Evolutionary conservation across 1,284 basidiomycete genomes (phyloP).

Genomic region (Ganoderma lucidum): DNA sequence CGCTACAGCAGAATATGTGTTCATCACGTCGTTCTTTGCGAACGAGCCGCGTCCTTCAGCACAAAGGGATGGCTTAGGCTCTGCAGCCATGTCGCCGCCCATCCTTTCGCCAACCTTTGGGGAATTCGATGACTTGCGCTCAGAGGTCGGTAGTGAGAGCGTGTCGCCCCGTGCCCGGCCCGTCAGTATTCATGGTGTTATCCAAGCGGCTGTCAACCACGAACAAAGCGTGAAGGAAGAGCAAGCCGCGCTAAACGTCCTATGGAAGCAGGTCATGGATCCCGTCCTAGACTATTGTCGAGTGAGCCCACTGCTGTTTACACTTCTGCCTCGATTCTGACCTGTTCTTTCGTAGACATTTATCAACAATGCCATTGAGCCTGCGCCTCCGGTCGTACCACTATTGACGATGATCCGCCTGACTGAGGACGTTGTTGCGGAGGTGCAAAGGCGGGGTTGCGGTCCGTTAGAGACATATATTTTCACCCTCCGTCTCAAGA

Average conservation of each 20-base stretch:
- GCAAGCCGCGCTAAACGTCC: slow-evolving; percentile 58
- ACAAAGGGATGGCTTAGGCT: slow-evolving; percentile 46
- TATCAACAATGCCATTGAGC: slow-evolving; percentile 68
- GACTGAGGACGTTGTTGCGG: slow-evolving; percentile 78
- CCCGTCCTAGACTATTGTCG: slow-evolving; percentile 87
- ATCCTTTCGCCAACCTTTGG: slow-evolving; percentile 39
- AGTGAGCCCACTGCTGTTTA: slow-evolving; percentile 47
- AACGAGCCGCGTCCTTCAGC: slow-evolving; percentile 43
- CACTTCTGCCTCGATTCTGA: not conserved
- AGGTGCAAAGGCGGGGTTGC: slow-evolving; percentile 79
- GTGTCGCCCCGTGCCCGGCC: slow-evolving; percentile 37
- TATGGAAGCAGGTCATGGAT: slow-evolving; percentile 94
- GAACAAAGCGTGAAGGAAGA: slow-evolving; percentile 58
- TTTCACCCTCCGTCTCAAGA: slow-evolving; percentile 79
- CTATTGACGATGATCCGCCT: slow-evolving; percentile 90
- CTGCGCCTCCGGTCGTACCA: slow-evolving; percentile 74
- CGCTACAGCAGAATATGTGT: slow-evolving; percentile 89
- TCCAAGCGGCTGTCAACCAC: slow-evolving; percentile 27
- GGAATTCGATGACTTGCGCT: slow-evolving; percentile 42
- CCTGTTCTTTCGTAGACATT: slow-evolving; percentile 62
- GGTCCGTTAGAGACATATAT: slow-evolving; percentile 83
- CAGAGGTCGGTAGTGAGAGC: slow-evolving; percentile 35
- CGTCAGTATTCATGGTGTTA: slow-evolving; percentile 39
- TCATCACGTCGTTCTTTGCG: slow-evolving; percentile 85
- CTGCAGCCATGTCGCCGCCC: slow-evolving; percentile 48